Conservation (phyloP, 352 stramenopile species). For the Phytophthora cactorum region DNA sequence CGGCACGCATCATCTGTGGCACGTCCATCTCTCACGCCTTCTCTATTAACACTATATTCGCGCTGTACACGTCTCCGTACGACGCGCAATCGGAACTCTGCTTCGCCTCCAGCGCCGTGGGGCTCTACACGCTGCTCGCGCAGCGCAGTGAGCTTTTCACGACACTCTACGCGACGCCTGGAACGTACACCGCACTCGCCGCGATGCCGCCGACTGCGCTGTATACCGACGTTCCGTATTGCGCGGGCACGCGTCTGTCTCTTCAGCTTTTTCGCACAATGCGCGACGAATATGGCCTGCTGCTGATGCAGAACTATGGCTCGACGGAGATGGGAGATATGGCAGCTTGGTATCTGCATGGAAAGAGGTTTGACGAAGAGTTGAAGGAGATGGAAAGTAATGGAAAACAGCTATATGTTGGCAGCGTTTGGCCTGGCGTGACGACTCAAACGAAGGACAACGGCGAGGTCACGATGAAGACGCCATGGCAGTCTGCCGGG, state of each 20-base stretch:
- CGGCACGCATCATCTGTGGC: conserved; percentile 71
- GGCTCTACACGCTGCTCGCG: conserved; percentile 57
- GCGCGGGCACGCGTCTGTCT: conserved; percentile 69
- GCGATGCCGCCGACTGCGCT: conserved; percentile 54
- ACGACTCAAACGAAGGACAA: conserved; percentile 48
- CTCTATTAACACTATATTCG: conserved; percentile 88
- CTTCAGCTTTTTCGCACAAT: conserved; percentile 61
- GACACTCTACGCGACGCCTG: conserved; percentile 79
- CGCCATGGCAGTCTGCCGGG: conserved; percentile 80
- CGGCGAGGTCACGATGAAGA: conserved; percentile 76
- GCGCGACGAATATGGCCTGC: conserved; percentile 59
- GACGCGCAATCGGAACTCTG: conserved; percentile 73
- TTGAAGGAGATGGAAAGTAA: conserved; percentile 45
- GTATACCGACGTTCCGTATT: conserved; percentile 75
- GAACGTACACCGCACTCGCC: conserved; percentile 77
- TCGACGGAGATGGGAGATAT: conserved; percentile 88
- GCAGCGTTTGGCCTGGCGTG: conserved; percentile 75
- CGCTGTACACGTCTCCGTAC: conserved; percentile 71
- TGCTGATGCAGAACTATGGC: conserved; percentile 88
- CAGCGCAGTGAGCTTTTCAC: conserved; percentile 52
- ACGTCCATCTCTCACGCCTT: conserved; percentile 89
- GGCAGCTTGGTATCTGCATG: conserved; percentile 65
- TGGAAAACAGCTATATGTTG: conserved; percentile 61
- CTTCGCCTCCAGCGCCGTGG: conserved; percentile 59
- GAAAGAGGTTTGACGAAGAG: conserved; percentile 51